Base-by-base conservation (phyloP, 208 protist species). In the Leishmania turanica region DNA sequence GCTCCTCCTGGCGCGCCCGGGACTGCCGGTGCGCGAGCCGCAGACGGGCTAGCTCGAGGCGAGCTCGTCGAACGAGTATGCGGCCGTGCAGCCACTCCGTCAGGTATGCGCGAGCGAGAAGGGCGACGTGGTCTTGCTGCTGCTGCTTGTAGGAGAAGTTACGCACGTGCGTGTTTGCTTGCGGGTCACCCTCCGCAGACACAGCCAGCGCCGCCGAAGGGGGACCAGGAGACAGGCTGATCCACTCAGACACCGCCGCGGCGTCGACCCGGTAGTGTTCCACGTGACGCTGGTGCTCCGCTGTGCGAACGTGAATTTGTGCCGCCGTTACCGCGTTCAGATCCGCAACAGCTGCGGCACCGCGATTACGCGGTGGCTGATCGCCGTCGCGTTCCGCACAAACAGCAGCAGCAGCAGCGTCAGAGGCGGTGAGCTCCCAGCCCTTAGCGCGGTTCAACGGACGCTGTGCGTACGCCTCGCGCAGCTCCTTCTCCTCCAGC, bases 1-100 rank as follows among this genome's bases (percentile, higher is more conserved):
- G 66, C 77, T 94, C 91, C 47, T 79, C 73, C 6, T 86, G 86
- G 68, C 77, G 88, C 19, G 71, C 78, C 77, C 91, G 83, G 5
- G 77, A 85, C 15, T 75, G 62, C 8, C 37, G 45, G 56, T 70
- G 65, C 1, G 77, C 71, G 17, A 51, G 7, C 27, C 74, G 69
- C 27, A 71, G 65, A 8, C 54, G 24, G 7, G 6, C 24, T 64
- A 85, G 54, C 71, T 69, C 64, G 3, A 64, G 82, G 40, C 77
- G 69, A 9, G 77, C 82, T 0, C 82, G 77, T 54, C 77, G 71
- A 37, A 85, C 27, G 9, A 68, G 64, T 7, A 82, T 64, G 13
- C 82, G 77, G 13, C 49, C 31, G 21, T 62, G 49, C 40, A 85
- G 64, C 82, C 82, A 85, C 82, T 85, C 82, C 9, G 70, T 62